Base-by-base conservation (phyloP, 2,329 filamentous ascomycete species). In the Colletotrichum sp. region DNA sequence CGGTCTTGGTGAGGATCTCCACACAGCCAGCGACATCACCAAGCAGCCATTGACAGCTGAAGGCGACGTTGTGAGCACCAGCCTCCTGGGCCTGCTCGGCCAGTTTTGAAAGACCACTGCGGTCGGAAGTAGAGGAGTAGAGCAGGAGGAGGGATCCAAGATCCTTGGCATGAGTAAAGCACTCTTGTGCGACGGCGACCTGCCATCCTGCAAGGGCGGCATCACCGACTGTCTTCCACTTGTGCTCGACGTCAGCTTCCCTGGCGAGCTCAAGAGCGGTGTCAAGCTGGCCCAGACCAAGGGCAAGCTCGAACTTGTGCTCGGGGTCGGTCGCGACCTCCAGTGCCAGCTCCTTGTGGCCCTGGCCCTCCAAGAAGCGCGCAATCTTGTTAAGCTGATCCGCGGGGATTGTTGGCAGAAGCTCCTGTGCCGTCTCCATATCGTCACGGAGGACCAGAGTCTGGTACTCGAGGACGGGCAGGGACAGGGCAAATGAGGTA, bases 381-480 rank as follows among this genome's bases (percentile, higher is more conserved):
- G 97, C 97, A 80, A 99, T 98, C 88, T 99, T 99, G 90, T 98
- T 98, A 85, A 98, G 94, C 85, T 99, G 96, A 78, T 98, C 95
- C n/a, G 93, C 88, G 1, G 96, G 96, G 49, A 99, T 96, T 24
- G 94, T 94, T 6, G 92, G 89, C 18, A 99, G 92, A 78, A 98
- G 90, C 83, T 98, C 96, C 12, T 94, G 93, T 0, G 97, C 97
- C 16, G 95, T 92, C 78, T 99, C 97, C 89, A 99, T 94, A 81
- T 99, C 97, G 68, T 94, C 96, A 73, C 97, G 94, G 21, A 99
- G 92, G 16, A 99, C 96, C 59, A 99, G 89, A 1, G 97, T 99
- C 86, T 99, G 97, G 85, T 99, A 99, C 84, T 99, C 96, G 30
- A 99, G 92, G 44, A 99, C 96, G 8, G 95, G 94, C 30, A 99